A percentile compares a stretch with the other conserved stretches of the same genome.
Evolutionary conservation across 75 land plant species (phyloP).

Genomic region (Sequoia sempervirens): DNA sequence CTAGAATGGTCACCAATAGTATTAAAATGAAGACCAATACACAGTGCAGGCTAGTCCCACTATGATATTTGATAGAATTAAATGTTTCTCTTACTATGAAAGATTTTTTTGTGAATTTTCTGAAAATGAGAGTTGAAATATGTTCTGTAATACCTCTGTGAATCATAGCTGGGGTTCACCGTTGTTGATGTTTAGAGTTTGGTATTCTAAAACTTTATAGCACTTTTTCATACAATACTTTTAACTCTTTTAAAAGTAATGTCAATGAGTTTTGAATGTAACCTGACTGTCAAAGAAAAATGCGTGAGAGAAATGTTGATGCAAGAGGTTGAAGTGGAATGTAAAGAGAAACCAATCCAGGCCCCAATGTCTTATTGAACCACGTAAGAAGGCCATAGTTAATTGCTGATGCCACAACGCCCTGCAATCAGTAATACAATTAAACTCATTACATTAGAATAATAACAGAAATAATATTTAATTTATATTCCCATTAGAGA

Average conservation of each 20-base stretch:
- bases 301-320: slow-evolving; percentile 73
- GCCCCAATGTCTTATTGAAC: slow-evolving; percentile 90
- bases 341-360: slow-evolving; percentile 86
- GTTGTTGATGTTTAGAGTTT: not conserved
- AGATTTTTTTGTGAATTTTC: not conserved
- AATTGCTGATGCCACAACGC: slow-evolving; percentile 79
- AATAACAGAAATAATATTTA: slow-evolving; percentile 6
- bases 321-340: slow-evolving; percentile 88
- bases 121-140: not conserved
- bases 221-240: not conserved
- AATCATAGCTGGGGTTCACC: not conserved
- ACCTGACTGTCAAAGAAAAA: slow-evolving; percentile 93
- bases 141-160: not conserved
- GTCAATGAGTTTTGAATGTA: not conserved
- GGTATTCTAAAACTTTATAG: not conserved
- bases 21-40: too few species aligned
- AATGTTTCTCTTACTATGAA: not conserved
- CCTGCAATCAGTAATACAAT: slow-evolving; percentile 42
- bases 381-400: slow-evolving; percentile 87
- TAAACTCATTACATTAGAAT: not conserved
- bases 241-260: not conserved
- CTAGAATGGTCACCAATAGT: too few species aligned
- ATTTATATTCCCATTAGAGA: not conserved
- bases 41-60: too few species aligned
- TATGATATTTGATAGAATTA: not conserved